phyloP scores from a whole-genome alignment of 106 monocot genomes.

The Gastrodia elata region DNA sequence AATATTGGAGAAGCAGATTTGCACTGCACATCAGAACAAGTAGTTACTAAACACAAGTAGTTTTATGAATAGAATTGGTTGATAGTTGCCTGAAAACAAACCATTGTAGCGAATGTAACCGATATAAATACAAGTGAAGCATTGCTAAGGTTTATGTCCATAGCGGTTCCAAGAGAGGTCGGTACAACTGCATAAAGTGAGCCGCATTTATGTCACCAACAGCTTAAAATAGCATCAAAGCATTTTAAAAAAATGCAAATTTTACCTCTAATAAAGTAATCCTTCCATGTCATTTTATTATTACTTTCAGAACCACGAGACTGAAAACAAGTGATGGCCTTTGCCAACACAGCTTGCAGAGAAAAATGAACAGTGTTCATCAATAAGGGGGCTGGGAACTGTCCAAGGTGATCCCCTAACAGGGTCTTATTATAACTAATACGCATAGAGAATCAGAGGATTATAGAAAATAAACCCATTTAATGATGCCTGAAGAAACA shows the following conservation, averaged over 20 bases:
- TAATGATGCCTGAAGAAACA: background rate
- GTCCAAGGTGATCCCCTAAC: slow-evolving; percentile 67
- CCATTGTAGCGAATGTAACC: slow-evolving; percentile 98
- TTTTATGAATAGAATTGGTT: background rate
- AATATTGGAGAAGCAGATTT: slow-evolving; percentile 98
- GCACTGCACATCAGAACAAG: slow-evolving; percentile 53
- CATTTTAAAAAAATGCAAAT: background rate
- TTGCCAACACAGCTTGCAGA: slow-evolving; percentile 81
- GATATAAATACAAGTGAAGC: slow-evolving; percentile 87
- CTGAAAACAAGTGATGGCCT: slow-evolving; percentile 37
- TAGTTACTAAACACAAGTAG: background rate
- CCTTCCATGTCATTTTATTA: slow-evolving; percentile 60
- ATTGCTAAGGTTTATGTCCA: slow-evolving; percentile 96
- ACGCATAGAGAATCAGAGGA: background rate
- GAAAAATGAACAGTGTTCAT: slow-evolving; percentile 91
- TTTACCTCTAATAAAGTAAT: slow-evolving; percentile 81
- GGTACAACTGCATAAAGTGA: slow-evolving; percentile 68
- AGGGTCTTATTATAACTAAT: slow-evolving; percentile 85
- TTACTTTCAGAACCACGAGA: slow-evolving; percentile 17
- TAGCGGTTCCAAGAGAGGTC: slow-evolving; percentile 65
- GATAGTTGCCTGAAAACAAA: slow-evolving; percentile 3
- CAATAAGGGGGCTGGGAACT: slow-evolving; percentile 85
- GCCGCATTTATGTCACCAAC: slow-evolving; percentile 4
- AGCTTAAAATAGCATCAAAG: background rate
- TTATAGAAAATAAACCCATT: background rate